These are phyloP conservation scores for Boletus reticuloceps DNA, from an alignment of 768 basidiomycete species.

Conservation along the genomic window DNA sequence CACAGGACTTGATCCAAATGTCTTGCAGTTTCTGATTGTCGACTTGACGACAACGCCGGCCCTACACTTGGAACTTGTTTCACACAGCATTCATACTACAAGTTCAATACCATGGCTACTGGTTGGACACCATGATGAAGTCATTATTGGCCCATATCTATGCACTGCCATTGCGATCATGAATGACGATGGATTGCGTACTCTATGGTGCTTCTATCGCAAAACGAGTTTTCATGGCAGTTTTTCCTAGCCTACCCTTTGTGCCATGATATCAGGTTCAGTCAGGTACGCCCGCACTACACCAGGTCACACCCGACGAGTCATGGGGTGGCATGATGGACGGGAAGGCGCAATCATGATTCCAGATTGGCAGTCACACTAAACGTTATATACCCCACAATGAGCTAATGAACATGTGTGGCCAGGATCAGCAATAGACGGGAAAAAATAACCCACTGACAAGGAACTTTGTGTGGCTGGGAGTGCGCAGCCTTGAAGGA, in stretches of 20 bases:
- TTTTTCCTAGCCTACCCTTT: not conserved
- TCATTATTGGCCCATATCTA: not conserved
- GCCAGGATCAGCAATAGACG: slow-evolving; percentile 12
- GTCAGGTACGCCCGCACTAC: slow-evolving; percentile 8
- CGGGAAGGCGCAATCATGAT: slow-evolving; percentile 13
- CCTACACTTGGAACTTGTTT: not conserved
- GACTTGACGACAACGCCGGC: slow-evolving; percentile 5
- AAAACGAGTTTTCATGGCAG: not conserved
- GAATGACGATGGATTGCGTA: not conserved
- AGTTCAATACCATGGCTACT: not conserved
- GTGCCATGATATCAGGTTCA: not conserved
- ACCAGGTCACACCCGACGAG: not conserved
- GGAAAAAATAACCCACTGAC: not conserved
- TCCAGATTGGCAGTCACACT: slow-evolving; percentile 14
- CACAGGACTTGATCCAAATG: not conserved
- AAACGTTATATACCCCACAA: slow-evolving; percentile 26
- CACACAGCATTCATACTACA: slow-evolving; percentile 2
- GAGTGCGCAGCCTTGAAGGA: not conserved
- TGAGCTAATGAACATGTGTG: slow-evolving; percentile 19
- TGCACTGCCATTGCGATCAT: not conserved
- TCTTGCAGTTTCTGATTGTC: not conserved
- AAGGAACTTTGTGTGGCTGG: not conserved
- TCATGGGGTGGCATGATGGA: slow-evolving; percentile 6
- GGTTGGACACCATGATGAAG: not conserved
- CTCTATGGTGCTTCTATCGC: not conserved